A percentile compares a stretch with the other conserved stretches of the same genome.
Conservation (phyloP, 257 asterid species). For the Solanum dulcamara region DNA sequence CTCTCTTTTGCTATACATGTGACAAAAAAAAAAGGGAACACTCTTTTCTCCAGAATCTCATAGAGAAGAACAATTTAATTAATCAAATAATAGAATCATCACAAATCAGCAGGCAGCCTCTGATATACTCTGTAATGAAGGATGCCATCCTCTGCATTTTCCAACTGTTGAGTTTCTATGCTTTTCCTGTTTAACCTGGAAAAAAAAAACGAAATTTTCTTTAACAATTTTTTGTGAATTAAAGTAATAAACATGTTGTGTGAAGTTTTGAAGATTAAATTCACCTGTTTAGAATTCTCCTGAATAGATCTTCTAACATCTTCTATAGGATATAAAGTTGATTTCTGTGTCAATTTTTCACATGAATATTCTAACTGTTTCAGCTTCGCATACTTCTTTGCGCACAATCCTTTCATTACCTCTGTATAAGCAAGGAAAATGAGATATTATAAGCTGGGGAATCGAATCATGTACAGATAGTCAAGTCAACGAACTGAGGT, state of each 20-base stretch:
- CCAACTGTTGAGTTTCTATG: slow-evolving; percentile 33
- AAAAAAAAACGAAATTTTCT: no score
- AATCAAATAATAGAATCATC: background rate
- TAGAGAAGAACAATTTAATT: background rate
- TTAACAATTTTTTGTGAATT: no score
- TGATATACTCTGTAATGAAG: slow-evolving; percentile 71
- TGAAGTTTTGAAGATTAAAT: background rate
- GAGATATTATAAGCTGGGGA: no score
- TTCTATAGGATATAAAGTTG: slow-evolving; percentile 33
- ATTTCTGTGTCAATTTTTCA: background rate
- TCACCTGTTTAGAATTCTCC: slow-evolving; percentile 19
- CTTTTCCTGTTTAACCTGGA: slow-evolving; percentile 58
- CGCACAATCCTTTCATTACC: slow-evolving; percentile 71
- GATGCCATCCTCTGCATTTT: slow-evolving; percentile 70
- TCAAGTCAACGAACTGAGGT: background rate
- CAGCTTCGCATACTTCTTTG: slow-evolving; percentile 62
- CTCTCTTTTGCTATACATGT: background rate
- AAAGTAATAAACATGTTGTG: background rate
- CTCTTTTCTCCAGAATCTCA: background rate
- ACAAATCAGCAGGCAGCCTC: slow-evolving; percentile 52
- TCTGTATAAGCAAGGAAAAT: slow-evolving; percentile 5
- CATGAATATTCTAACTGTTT: slow-evolving; percentile 21
- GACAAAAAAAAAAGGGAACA: background rate
- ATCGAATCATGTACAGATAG: background rate
- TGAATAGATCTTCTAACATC: slow-evolving; percentile 25